Evolutionary conservation across 768 basidiomycete species (phyloP).

Genomic region (Trametes meyenii): DNA sequence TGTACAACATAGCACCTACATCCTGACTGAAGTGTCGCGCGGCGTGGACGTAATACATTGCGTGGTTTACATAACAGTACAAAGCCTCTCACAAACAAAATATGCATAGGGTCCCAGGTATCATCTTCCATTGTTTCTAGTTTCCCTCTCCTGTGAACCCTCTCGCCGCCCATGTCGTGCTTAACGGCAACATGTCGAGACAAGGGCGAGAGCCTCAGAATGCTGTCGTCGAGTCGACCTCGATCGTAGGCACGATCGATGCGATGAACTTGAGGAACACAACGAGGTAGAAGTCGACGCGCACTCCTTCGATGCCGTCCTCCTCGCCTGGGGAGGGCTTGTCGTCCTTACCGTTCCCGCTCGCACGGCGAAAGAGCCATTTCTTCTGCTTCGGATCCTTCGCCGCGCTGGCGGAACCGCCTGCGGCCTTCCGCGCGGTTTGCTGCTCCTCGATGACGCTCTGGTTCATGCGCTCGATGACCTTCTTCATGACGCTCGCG

Average conservation of each 20-base stretch:
- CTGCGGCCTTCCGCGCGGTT: conserved; percentile 54
- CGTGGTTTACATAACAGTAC: conserved; percentile 27
- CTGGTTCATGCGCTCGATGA: conserved; percentile 97
- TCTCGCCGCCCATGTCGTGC: background rate
- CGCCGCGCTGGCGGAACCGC: conserved; percentile 42
- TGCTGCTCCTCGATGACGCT: conserved; percentile 84
- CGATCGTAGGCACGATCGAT: conserved; percentile 97
- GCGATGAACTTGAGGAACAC: conserved; percentile 99
- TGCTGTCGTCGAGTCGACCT: conserved; percentile 88
- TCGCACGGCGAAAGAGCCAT: conserved; percentile 78
- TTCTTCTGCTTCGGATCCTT: conserved; percentile 62
- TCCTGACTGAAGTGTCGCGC: background rate
- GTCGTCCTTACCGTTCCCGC: conserved; percentile 58
- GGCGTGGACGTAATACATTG: conserved; percentile 18
- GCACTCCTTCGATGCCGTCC: conserved; percentile 78
- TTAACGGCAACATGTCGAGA: background rate
- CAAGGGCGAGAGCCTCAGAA: conserved; percentile 27
- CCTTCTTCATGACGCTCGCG: conserved; percentile 99
- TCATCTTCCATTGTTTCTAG: conserved; percentile 22
- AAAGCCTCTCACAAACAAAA: conserved; percentile 21
- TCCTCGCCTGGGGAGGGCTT: conserved; percentile 55
- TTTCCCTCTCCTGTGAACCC: conserved; percentile 7
- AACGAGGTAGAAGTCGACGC: conserved; percentile 97
- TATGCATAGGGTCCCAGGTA: conserved; percentile 27
- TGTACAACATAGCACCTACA: too few relatives aligned